Evolutionary conservation across 2,329 filamentous ascomycete genomes (phyloP).

Genomic region (Scedosporium apiospermum): DNA sequence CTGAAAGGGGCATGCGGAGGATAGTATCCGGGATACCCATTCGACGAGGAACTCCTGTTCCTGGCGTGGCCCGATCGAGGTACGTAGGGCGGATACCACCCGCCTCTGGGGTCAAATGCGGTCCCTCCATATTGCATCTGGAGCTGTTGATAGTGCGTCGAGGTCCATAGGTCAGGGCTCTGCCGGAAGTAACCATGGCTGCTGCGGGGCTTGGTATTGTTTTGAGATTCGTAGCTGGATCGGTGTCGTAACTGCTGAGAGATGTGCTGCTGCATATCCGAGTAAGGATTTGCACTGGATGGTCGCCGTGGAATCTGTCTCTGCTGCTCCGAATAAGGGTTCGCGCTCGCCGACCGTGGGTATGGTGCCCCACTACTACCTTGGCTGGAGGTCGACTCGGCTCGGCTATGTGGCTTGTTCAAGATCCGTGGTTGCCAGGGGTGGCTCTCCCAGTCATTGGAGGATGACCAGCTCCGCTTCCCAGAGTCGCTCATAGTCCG

Average conservation of each 20-base stretch:
- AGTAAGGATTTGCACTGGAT: conserved; percentile 5
- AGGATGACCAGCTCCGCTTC: background rate
- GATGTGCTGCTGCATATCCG: background rate
- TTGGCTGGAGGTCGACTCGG: conserved; percentile 19
- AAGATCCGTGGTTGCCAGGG: conserved; percentile 14
- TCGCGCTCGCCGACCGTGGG: conserved; percentile 4
- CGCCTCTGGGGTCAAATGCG: conserved; percentile 3
- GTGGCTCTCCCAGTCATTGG: conserved; percentile 16
- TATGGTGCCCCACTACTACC: conserved; percentile 13
- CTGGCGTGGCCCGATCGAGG: conserved; percentile 26
- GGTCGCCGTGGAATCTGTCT: conserved; percentile 4
- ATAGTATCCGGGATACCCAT: conserved; percentile 7
- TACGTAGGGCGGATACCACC: conserved; percentile 21
- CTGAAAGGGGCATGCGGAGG: conserved; percentile 31
- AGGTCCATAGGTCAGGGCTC: conserved; percentile 11
- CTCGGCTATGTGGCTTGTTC: conserved; percentile 19
- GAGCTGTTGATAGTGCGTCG: conserved; percentile 10
- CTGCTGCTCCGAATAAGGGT: conserved; percentile 4
- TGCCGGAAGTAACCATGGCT: conserved; percentile 9
- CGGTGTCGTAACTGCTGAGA: conserved; percentile 19
- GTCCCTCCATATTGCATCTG: conserved; percentile 10
- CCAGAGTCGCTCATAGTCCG: background rate
- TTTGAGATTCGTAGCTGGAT: conserved; percentile 20
- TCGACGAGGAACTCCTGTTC: conserved; percentile 26
- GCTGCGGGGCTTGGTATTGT: background rate